Evolutionary conservation across 1,284 basidiomycete genomes (phyloP), one percentile per base, ranked within the genome.

Genomic region (Earliella scabrosa): DNA sequence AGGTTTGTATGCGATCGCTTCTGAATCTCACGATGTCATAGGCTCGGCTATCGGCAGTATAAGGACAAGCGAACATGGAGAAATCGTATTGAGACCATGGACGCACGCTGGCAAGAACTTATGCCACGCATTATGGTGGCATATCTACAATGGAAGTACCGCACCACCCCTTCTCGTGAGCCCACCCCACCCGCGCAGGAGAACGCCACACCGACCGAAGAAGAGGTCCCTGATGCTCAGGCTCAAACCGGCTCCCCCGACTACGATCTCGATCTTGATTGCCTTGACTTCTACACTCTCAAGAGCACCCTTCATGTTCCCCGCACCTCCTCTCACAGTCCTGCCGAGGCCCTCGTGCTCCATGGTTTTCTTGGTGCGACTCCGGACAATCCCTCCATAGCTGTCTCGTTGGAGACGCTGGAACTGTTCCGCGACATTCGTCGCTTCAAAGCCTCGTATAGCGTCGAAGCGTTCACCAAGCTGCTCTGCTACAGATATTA

Each of bases 381-480:
- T 14, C 61, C 59, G 1, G n/a, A 49, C 6, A 14, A 35, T 3
- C 72, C 70, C 1, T 52, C 60, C 4, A 16, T 69, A 18, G 68
- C 69, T 1, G 49, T 75, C 14, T 69, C 68, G 1, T 14, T 75
- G n/a, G 47, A 58, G 9, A 74, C 70, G 0, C 59, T 76, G 1
- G 67, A 75, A 34, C 56, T 73, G 1, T 71, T 66, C 50, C 59
- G 53, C 7, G 16, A 41, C 2, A 45, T 73, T 13, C 54, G 63
- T 0, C 54, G 66, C 1, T 52, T 51, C 23, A 67, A 69, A 20
- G 54, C 73, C 0, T 73, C 68, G 0, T 69, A 70, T 45, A 73
- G 71, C 53, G 52, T 70, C 1, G 71, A 77, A 54, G 69, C 71
- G 0, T 75, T 74, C 48, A 52, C 67, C 0, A 71, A 71, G 44